Conservation (phyloP, 2,329 filamentous ascomycete genomes). For the Bipolaris oryzae region DNA sequence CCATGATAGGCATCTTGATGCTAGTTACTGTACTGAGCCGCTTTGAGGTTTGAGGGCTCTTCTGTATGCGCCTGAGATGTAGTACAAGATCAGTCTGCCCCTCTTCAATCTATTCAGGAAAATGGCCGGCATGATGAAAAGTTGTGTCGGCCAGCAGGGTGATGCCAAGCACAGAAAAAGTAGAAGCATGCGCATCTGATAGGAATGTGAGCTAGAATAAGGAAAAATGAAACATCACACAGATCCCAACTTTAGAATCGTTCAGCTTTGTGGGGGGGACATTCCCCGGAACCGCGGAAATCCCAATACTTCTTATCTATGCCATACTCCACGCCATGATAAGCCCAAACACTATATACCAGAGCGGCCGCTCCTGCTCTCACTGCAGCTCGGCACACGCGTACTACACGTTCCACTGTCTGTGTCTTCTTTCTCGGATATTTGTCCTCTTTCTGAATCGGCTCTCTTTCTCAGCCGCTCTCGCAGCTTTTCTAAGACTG, state of each 20-base stretch:
- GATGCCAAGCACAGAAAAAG: neutral
- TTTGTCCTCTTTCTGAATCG: constrained; percentile 8
- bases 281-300: constrained; percentile 16
- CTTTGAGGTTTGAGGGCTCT: neutral
- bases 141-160: neutral
- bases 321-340: constrained; percentile 9
- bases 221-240: neutral
- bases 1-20: neutral
- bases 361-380: constrained; percentile 13
- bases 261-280: neutral
- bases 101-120: neutral
- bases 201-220: no score
- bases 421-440: constrained; percentile 10
- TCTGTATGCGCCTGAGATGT: neutral
- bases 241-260: neutral
- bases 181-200: neutral
- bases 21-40: neutral
- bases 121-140: neutral
- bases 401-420: constrained; percentile 30
- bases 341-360: constrained; percentile 12
- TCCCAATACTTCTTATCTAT: constrained; percentile 16
- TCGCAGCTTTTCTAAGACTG: constrained; percentile 46
- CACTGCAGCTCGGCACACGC: constrained; percentile 26
- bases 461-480: constrained; percentile 35
- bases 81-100: neutral